Conservation (phyloP, 495 filamentous ascomycete species). For the Aspergillus asperescens region DNA sequence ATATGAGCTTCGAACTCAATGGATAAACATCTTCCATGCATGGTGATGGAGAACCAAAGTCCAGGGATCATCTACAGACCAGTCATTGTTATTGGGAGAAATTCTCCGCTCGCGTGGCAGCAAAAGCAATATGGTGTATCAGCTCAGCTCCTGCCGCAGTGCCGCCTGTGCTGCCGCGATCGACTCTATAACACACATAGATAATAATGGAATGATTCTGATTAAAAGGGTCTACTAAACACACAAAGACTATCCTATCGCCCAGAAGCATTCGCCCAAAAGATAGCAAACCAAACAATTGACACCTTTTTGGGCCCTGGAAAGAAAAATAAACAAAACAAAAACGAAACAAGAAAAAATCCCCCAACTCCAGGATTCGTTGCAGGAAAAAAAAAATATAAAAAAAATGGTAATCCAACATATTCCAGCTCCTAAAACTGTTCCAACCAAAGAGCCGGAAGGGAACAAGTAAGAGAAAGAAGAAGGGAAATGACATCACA, state of each 20-base stretch:
- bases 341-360: slow-evolving; percentile 3
- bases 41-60: too few relatives aligned
- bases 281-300: slow-evolving; percentile 9
- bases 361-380: slow-evolving; percentile 17
- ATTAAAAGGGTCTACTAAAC: slow-evolving; percentile 8
- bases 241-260: slow-evolving; percentile 13
- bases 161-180: neutral
- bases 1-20: too few relatives aligned
- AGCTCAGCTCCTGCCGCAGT: too few relatives aligned
- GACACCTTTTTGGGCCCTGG: slow-evolving; percentile 19
- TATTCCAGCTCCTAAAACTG: slow-evolving; percentile 5
- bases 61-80: too few relatives aligned
- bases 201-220: neutral
- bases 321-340: neutral
- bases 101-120: neutral
- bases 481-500: slow-evolving; percentile 1
- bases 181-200: neutral
- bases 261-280: slow-evolving; percentile 13
- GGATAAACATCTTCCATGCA: too few relatives aligned
- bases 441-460: neutral
- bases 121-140: neutral
- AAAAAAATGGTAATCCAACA: slow-evolving; percentile 9
- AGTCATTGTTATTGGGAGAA: neutral
- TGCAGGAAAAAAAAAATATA: too few relatives aligned
- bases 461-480: slow-evolving; percentile 2